Percentiles rank a stretch among this genome's conserved stretches.
These are phyloP conservation scores for Aschersonia sp. DNA, from an alignment of 2,329 filamentous ascomycete genomes.

Conservation along the genomic window DNA sequence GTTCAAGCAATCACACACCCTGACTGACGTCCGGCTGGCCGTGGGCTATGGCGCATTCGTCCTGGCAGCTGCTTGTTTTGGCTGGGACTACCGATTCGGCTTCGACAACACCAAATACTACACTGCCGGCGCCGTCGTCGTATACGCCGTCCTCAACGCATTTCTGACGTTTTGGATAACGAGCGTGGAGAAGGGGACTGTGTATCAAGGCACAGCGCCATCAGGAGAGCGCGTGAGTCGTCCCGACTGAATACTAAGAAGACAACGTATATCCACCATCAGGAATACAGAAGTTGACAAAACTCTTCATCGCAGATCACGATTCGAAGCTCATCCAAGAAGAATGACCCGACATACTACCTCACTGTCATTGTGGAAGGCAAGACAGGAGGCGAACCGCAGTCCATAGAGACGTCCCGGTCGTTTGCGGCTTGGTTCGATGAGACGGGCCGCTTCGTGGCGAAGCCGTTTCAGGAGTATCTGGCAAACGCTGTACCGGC, in stretches of 20 bases:
- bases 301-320: slow-evolving; percentile 39
- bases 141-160: slow-evolving; percentile 69
- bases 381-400: slow-evolving; percentile 18
- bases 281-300: background rate
- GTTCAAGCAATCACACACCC: slow-evolving; percentile 68
- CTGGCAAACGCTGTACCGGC: slow-evolving; percentile 52
- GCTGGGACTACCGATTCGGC: slow-evolving; percentile 80
- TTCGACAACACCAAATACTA: slow-evolving; percentile 76
- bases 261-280: too few species aligned
- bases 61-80: slow-evolving; percentile 72
- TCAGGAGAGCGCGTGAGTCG: slow-evolving; percentile 49
- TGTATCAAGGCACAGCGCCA: slow-evolving; percentile 61
- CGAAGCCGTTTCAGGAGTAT: slow-evolving; percentile 64
- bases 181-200: slow-evolving; percentile 63
- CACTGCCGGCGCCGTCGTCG: slow-evolving; percentile 62
- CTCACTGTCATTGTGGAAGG: slow-evolving; percentile 46
- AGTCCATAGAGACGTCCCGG: slow-evolving; percentile 39
- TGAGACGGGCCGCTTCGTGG: slow-evolving; percentile 53
- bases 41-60: slow-evolving; percentile 73
- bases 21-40: slow-evolving; percentile 68
- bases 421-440: slow-evolving; percentile 71
- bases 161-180: slow-evolving; percentile 73
- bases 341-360: slow-evolving; percentile 70
- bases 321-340: slow-evolving; percentile 58
- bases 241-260: too few species aligned